Percentiles rank a stretch among this genome's conserved stretches.
phyloP scores from a whole-genome alignment of 495 filamentous ascomycete species.

The Aspergillus coremiiformis region DNA sequence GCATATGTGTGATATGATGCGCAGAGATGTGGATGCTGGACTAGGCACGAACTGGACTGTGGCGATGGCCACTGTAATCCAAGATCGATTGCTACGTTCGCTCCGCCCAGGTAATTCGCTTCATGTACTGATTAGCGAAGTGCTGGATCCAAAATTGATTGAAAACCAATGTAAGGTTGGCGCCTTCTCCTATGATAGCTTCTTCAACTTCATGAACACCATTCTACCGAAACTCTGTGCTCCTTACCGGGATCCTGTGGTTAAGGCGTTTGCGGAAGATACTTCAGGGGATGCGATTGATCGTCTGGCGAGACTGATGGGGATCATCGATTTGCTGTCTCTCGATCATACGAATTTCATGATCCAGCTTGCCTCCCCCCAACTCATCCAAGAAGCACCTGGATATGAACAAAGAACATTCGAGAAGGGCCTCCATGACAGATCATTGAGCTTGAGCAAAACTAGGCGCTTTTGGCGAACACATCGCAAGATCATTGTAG shows the following conservation, averaged over 20 bases:
- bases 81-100: conserved; percentile 72
- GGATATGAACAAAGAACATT: conserved; percentile 78
- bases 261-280: conserved; percentile 69
- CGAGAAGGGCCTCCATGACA: conserved; percentile 57
- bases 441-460: conserved; percentile 48
- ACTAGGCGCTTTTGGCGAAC: conserved; percentile 67
- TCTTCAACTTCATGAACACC: conserved; percentile 82
- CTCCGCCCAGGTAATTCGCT: conserved; percentile 73
- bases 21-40: conserved; percentile 60
- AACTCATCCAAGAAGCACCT: conserved; percentile 70
- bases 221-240: conserved; percentile 93
- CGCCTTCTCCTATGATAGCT: conserved; percentile 85
- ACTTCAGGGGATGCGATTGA: conserved; percentile 73
- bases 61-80: conserved; percentile 77
- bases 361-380: conserved; percentile 70
- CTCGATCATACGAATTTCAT: conserved; percentile 95
- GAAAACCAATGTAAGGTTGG: conserved; percentile 69
- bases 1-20: conserved; percentile 72
- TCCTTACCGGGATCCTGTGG: conserved; percentile 77
- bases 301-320: conserved; percentile 73
- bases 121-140: conserved; percentile 75
- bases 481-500: conserved; percentile 58
- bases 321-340: conserved; percentile 83
- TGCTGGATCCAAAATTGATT: conserved; percentile 73
- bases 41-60: conserved; percentile 71